Conservation (phyloP, 768 basidiomycete species). For the Auriscalpium microsporum region DNA sequence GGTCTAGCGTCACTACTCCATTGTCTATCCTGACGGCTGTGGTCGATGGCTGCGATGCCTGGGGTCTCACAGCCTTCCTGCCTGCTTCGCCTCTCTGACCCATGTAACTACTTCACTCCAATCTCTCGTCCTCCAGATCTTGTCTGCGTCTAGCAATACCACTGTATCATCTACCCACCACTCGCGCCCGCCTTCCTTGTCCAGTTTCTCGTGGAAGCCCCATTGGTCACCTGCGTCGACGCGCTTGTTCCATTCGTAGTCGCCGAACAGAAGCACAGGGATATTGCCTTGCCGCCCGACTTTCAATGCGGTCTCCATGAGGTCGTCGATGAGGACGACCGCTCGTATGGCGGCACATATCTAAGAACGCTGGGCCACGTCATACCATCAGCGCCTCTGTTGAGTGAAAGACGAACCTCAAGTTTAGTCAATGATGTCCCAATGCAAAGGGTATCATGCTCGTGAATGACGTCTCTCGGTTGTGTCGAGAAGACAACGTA, state of each 20-base stretch:
- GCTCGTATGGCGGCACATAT: slow-evolving; percentile 1
- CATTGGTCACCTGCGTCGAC: slow-evolving; percentile 1
- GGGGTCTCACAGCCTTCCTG: no score
- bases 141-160: slow-evolving; percentile 3
- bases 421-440: slow-evolving; percentile 8
- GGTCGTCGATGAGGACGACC: slow-evolving; percentile 8
- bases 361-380: not conserved
- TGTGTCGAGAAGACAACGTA: slow-evolving; percentile 9
- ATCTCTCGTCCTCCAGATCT: slow-evolving; percentile 5
- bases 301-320: slow-evolving; percentile 8
- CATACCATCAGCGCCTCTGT: no score
- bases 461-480: not conserved
- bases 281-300: slow-evolving; percentile 4
- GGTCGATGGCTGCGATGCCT: no score
- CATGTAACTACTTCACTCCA: slow-evolving; percentile 6
- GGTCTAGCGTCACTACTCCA: slow-evolving; percentile 6
- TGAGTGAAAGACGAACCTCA: not conserved
- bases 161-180: slow-evolving; percentile 12
- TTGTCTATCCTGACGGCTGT: not conserved
- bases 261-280: slow-evolving; percentile 6
- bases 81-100: not conserved
- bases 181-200: slow-evolving; percentile 7
- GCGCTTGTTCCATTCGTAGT: slow-evolving; percentile 14
- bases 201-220: slow-evolving; percentile 8
- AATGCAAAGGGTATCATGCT: not conserved